phyloP scores from a whole-genome alignment of 495 filamentous ascomycete genomes.

The Penicillium dipodomyicola region DNA sequence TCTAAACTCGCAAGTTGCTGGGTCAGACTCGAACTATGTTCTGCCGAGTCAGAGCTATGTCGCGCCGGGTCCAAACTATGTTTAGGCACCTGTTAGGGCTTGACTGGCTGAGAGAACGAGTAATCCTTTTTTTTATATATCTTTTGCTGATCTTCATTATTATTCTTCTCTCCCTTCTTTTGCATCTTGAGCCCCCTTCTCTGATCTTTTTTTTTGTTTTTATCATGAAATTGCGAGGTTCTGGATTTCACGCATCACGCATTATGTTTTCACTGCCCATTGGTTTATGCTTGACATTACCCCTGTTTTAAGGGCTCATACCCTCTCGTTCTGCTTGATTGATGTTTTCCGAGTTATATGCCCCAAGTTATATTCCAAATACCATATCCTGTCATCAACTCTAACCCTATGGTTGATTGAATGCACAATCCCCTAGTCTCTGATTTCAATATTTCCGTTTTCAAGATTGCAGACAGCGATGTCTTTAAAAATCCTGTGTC shows the following conservation, averaged over 20 bases:
- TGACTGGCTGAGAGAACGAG: constrained; percentile 2
- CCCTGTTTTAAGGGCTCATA: constrained; percentile 16
- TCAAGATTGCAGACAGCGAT: constrained; percentile 3
- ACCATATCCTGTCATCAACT: constrained; percentile 6
- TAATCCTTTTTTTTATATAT: background rate
- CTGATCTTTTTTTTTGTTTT: constrained; percentile 1
- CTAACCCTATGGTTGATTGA: background rate
- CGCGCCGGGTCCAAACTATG: constrained; percentile 5
- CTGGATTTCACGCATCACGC: constrained; percentile 6
- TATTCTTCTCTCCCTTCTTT: constrained; percentile 2
- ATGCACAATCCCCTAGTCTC: constrained; percentile 4
- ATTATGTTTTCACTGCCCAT: background rate
- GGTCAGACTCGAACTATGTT: constrained; percentile 9
- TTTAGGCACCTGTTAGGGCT: background rate
- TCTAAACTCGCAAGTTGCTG: constrained; percentile 16
- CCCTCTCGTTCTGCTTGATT: constrained; percentile 14
- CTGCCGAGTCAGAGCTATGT: constrained; percentile 14
- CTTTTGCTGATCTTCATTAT: constrained; percentile 3
- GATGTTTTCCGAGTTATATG: constrained; percentile 5
- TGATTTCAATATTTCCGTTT: background rate
- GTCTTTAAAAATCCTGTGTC: background rate
- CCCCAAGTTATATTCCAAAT: constrained; percentile 7
- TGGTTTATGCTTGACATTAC: background rate
- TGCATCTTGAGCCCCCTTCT: background rate
- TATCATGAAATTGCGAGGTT: constrained; percentile 7